These are phyloP conservation scores for Kodamaea nitidulidarum DNA, from an alignment of 805 yeast genomes.

Conservation along the genomic window DNA sequence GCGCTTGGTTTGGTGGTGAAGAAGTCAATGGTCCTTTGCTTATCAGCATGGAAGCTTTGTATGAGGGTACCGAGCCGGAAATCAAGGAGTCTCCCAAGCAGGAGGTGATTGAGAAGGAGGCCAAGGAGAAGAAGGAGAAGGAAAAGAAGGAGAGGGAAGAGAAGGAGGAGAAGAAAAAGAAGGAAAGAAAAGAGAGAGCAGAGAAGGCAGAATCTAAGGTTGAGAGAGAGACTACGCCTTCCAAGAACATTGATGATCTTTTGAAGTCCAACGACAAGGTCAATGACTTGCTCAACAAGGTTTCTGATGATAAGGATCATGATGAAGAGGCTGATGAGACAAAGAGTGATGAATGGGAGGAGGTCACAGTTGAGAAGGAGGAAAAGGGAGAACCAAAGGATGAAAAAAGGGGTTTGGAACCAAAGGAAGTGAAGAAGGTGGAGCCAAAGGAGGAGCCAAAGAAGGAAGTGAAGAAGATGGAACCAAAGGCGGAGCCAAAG, in stretches of 20 bases:
- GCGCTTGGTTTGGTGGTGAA: slow-evolving; percentile 78
- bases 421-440: slow-evolving; percentile 10
- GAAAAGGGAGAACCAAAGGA: slow-evolving; percentile 17
- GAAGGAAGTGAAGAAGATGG: slow-evolving; percentile 7
- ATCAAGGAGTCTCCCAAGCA: slow-evolving; percentile 30
- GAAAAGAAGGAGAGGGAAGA: slow-evolving; percentile 15
- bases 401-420: slow-evolving; percentile 15
- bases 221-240: slow-evolving; percentile 6
- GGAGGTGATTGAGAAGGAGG: slow-evolving; percentile 17
- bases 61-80: slow-evolving; percentile 65
- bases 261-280: slow-evolving; percentile 37
- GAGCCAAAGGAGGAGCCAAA: slow-evolving; percentile 10
- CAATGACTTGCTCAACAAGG: slow-evolving; percentile 32
- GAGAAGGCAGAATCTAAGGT: slow-evolving; percentile 2
- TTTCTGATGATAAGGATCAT: slow-evolving; percentile 35
- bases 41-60: slow-evolving; percentile 69
- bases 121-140: slow-evolving; percentile 14
- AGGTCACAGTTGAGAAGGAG: slow-evolving; percentile 18
- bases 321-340: slow-evolving; percentile 28
- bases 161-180: slow-evolving; percentile 8
- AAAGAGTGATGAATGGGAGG: slow-evolving; percentile 41
- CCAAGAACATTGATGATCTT: slow-evolving; percentile 32
- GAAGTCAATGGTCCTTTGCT: slow-evolving; percentile 78
- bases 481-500: slow-evolving; percentile 17
- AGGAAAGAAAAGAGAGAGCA: slow-evolving; percentile 10